Conservation (phyloP, 306 rosid genomes). For the Erythrophleum fordii region DNA sequence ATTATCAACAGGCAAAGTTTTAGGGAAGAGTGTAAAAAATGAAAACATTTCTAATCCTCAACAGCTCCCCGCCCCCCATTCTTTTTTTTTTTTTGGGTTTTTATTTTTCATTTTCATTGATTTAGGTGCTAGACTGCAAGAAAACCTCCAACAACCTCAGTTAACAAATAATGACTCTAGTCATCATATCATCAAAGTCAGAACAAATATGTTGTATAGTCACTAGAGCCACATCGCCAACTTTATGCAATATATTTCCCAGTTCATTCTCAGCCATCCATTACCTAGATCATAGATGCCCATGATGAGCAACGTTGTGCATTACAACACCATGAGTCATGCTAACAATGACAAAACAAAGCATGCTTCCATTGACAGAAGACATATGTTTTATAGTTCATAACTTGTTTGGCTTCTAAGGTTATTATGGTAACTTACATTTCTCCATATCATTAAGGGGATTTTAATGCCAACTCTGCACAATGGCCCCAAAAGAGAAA, state of each 20-base stretch:
- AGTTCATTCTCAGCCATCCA: neutral
- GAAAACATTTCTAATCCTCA: neutral
- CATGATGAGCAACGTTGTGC: neutral
- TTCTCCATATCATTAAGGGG: neutral
- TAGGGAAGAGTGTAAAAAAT: neutral
- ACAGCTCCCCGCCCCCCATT: neutral
- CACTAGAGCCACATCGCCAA: neutral
- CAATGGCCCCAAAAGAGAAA: neutral
- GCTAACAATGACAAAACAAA: conserved; percentile 26
- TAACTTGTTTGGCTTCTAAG: conserved; percentile 19
- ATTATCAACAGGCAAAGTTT: neutral
- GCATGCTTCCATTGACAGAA: conserved; percentile 1
- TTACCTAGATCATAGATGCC: neutral
- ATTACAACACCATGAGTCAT: conserved; percentile 3
- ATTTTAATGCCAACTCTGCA: neutral
- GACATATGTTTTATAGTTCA: neutral
- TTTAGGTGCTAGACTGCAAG: neutral
- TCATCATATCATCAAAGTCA: neutral
- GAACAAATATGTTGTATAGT: neutral
- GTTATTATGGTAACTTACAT: neutral
- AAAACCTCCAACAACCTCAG: conserved; percentile 16
- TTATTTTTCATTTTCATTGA: neutral
- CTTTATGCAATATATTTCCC: conserved; percentile 15
- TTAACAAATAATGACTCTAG: conserved; percentile 19
- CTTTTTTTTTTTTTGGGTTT: neutral